phyloP scores from a whole-genome alignment of 129 eudicot species.

The Escallonia rubra region DNA sequence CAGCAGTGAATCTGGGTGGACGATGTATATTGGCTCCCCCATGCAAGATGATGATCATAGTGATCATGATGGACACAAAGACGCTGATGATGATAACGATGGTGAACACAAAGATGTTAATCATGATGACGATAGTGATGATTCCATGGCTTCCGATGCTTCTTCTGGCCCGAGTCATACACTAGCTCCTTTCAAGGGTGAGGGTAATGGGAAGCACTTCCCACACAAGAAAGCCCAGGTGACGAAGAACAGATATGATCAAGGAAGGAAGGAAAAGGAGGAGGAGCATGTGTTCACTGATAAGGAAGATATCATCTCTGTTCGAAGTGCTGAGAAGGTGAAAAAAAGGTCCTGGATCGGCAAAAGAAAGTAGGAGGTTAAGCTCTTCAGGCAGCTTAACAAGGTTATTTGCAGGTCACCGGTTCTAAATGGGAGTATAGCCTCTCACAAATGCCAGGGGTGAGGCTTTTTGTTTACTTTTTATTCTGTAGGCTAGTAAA shows the following conservation, averaged over 20 bases:
- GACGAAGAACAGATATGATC: slow-evolving; percentile 25
- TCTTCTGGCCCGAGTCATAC: slow-evolving; percentile 64
- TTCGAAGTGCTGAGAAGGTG: slow-evolving; percentile 42
- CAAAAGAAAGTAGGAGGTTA: slow-evolving; percentile 19
- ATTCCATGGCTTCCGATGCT: slow-evolving; percentile 91
- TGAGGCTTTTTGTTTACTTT: too few relatives aligned
- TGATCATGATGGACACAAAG: neutral
- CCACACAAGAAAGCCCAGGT: slow-evolving; percentile 28
- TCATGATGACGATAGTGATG: slow-evolving; percentile 56
- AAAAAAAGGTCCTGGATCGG: slow-evolving; percentile 28
- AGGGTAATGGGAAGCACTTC: slow-evolving; percentile 8
- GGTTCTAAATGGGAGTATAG: too few relatives aligned
- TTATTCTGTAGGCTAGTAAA: too few relatives aligned
- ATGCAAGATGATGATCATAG: slow-evolving; percentile 27
- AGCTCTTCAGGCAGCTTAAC: too few relatives aligned
- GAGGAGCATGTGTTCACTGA: slow-evolving; percentile 17
- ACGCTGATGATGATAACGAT: slow-evolving; percentile 11
- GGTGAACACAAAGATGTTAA: slow-evolving; percentile 17
- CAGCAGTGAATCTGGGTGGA: slow-evolving; percentile 69
- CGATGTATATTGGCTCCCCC: slow-evolving; percentile 54
- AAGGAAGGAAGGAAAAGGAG: slow-evolving; percentile 14
- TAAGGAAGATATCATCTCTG: slow-evolving; percentile 30
- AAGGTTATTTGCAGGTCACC: too few relatives aligned
- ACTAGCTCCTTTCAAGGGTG: slow-evolving; percentile 2
- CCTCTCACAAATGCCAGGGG: too few relatives aligned